Conservation (phyloP, 768 basidiomycete species). For the Termitomyces sp. region DNA sequence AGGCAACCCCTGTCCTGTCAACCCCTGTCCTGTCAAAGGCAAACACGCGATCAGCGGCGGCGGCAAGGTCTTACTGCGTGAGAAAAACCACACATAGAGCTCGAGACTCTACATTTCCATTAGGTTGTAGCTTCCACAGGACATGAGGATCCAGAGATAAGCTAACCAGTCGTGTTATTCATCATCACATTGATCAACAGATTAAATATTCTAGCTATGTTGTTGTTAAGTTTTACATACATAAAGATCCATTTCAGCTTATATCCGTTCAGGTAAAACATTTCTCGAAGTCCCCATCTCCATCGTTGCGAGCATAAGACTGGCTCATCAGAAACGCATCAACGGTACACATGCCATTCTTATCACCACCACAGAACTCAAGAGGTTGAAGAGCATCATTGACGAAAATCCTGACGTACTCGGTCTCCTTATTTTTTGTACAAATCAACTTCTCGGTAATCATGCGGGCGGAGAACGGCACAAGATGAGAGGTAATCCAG, state of each 20-base stretch:
- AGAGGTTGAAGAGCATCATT: constrained; percentile 67
- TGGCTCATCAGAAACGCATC: constrained; percentile 67
- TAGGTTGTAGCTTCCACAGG: not conserved
- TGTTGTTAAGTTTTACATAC: not conserved
- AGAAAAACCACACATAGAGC: not conserved
- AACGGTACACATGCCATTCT: constrained; percentile 58
- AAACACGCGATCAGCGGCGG: not conserved
- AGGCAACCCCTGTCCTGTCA: too few species aligned
- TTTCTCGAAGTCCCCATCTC: constrained; percentile 65
- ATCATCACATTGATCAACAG: not conserved
- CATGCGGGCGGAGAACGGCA: constrained; percentile 74
- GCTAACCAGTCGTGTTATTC: not conserved
- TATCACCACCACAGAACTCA: constrained; percentile 48
- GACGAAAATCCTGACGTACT: constrained; percentile 70
- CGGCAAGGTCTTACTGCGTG: not conserved
- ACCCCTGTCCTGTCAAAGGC: too few species aligned
- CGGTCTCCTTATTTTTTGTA: constrained; percentile 9
- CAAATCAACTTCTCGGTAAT: constrained; percentile 67
- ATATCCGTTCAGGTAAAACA: constrained; percentile 35
- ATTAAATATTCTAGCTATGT: not conserved
- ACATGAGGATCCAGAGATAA: not conserved
- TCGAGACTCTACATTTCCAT: too few species aligned
- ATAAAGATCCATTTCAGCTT: not conserved
- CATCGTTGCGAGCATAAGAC: constrained; percentile 57
- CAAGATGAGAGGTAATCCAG: constrained; percentile 56